Base-by-base conservation (phyloP, 441 rosid species). In the Populus hybrid region DNA sequence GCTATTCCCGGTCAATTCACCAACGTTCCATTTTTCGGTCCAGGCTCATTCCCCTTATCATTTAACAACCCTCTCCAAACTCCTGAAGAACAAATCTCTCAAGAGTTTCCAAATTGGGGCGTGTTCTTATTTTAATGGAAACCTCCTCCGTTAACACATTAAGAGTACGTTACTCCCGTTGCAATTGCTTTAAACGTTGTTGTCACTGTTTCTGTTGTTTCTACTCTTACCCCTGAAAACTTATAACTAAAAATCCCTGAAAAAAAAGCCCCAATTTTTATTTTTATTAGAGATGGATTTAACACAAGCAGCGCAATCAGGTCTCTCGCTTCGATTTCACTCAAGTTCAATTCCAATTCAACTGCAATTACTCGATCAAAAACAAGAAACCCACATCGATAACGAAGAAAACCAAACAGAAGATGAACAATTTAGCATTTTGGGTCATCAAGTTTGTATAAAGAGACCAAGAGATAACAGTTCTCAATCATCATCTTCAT, bases 361-460 rank as follows among this genome's bases (percentile, higher is more conserved):
- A 1, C 79, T 91, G 69, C 97, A 89, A 26, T 76, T 94, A 57
- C 92, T 92, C 5, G 92, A 88, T 73, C 90, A 83, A 71, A 86
- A 86, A 74, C 3, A 86, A 85, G 63, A 84, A 69, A 24, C 40
- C 64, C 19, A 35, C 68, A 59, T 77, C n/a, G 81, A 76, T 34
- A 81, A 74, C 38, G 80, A 80, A 6, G 79, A 71, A 6, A 84
- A 79, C 5, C 77, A 72, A 38, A 79, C 72, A 12, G 96, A 90
- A 21, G 94, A 90, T 10, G 92, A 89, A 68, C 91, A 88, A 59
- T 91, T 94, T 82, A 87, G 94, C 80, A 84, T 94, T 72, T 79
- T 91, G 74, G 98, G 98, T 1, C 98, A 93, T 67, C 87, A 82
- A 10, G 80, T 94, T 88, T 85, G 91, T 75, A 79, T 89, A 10